Percentiles rank a stretch among this genome's conserved stretches.
Conservation (phyloP, 495 filamentous ascomycete genomes). For the Penicillium paxilli region DNA sequence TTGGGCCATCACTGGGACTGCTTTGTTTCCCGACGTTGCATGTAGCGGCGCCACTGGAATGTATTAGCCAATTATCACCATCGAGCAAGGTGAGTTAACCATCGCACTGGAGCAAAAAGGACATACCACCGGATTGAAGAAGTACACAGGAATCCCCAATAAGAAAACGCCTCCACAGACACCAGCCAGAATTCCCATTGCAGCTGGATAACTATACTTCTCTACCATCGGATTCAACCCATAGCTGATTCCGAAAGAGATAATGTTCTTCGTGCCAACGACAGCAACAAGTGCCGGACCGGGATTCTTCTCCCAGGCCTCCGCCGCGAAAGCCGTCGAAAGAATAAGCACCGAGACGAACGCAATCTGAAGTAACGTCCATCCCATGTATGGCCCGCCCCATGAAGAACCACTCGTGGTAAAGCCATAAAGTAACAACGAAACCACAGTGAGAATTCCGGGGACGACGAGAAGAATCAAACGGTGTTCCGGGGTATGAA, state of each 20-base stretch:
- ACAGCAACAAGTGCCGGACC: constrained; percentile 40
- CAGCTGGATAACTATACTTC: constrained; percentile 27
- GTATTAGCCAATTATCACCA: not conserved
- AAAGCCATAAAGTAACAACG: constrained; percentile 36
- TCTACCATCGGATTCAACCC: constrained; percentile 32
- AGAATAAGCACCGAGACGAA: constrained; percentile 40
- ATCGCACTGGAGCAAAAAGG: not conserved
- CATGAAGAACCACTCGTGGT: constrained; percentile 31
- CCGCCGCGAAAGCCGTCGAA: constrained; percentile 36
- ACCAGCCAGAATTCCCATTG: constrained; percentile 31
- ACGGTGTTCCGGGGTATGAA: constrained; percentile 36
- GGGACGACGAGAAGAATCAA: constrained; percentile 36
- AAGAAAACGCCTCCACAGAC: constrained; percentile 28
- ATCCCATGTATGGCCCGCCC: constrained; percentile 40
- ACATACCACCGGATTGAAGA: constrained; percentile 33
- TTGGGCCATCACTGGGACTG: not conserved
- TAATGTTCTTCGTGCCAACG: constrained; percentile 39
- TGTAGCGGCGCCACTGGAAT: constrained; percentile 18
- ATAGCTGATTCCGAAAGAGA: constrained; percentile 38
- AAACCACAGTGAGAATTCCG: constrained; percentile 26
- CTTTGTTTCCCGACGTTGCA: constrained; percentile 3
- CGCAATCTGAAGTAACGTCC: constrained; percentile 34
- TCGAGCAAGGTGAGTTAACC: not conserved
- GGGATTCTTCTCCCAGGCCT: constrained; percentile 41
- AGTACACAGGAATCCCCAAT: constrained; percentile 34